Conservation (phyloP, 2,329 filamentous ascomycete genomes). For the Fusarium sp. region DNA sequence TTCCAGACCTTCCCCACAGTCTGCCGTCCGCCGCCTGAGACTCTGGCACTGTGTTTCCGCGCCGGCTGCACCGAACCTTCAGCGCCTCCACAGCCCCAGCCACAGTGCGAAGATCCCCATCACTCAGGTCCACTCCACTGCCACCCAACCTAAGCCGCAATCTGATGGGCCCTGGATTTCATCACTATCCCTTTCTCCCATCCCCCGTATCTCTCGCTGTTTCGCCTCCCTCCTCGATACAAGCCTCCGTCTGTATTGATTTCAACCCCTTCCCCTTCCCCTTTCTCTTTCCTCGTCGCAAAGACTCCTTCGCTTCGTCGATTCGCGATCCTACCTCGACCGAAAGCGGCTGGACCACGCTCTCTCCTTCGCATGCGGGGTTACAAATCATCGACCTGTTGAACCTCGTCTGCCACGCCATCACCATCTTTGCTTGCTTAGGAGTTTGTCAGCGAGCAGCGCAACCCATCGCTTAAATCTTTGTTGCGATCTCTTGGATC, state of each 20-base stretch:
- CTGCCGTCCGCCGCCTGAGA: conserved; percentile 4
- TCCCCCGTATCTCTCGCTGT: conserved; percentile 34
- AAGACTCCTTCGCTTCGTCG: conserved; percentile 22
- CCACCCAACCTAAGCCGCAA: conserved; percentile 35
- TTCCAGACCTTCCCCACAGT: conserved; percentile 40
- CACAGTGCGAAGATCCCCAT: conserved; percentile 36
- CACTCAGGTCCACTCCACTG: conserved; percentile 31
- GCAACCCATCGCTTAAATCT: conserved; percentile 4
- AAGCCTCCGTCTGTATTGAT: conserved; percentile 31
- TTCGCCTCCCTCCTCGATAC: conserved; percentile 35
- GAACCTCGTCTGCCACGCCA: conserved; percentile 40
- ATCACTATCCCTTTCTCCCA: conserved; percentile 45
- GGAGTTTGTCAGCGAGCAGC: conserved; percentile 35
- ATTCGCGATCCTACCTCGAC: conserved; percentile 27
- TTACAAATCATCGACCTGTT: conserved; percentile 44
- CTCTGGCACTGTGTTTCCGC: conserved; percentile 34
- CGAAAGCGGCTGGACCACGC: conserved; percentile 41
- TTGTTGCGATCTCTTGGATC: conserved; percentile 10
- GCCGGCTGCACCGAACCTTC: not conserved
- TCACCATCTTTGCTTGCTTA: conserved; percentile 34
- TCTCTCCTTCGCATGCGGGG: conserved; percentile 44
- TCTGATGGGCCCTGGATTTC: conserved; percentile 42
- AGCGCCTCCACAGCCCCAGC: conserved; percentile 2
- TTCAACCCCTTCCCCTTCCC: conserved; percentile 9
- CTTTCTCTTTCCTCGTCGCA: conserved; percentile 10